phyloP scores from a whole-genome alignment of 129 eudicot genomes.

The Pseudognaphalium luteoalbum region DNA sequence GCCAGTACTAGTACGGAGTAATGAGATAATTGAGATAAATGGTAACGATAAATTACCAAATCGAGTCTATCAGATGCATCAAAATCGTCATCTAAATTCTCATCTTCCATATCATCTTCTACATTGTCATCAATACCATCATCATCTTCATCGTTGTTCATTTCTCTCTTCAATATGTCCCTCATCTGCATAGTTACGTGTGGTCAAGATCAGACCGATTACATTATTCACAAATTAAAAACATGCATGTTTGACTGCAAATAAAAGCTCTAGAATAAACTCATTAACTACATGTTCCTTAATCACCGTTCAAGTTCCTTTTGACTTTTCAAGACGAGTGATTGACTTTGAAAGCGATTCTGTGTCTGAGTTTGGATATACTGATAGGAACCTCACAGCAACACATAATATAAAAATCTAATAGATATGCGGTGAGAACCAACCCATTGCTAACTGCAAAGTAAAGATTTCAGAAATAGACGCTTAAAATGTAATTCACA shows the following conservation, averaged over 20 bases:
- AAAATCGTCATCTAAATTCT: slow-evolving; percentile 74
- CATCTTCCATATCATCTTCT: slow-evolving; percentile 82
- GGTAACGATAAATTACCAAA: slow-evolving; percentile 34
- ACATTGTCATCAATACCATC: slow-evolving; percentile 49
- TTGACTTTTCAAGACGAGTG: slow-evolving; percentile 63
- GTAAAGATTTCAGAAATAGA: background rate
- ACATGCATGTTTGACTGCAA: background rate
- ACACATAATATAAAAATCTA: slow-evolving; percentile 56
- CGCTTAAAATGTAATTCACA: background rate
- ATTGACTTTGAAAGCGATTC: slow-evolving; percentile 45
- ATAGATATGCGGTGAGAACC: slow-evolving; percentile 62
- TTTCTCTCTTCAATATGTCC: slow-evolving; percentile 54
- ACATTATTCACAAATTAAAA: background rate
- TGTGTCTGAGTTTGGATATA: slow-evolving; percentile 65
- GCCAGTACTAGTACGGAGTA: no score
- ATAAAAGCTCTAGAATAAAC: background rate
- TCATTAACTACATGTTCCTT: slow-evolving; percentile 39
- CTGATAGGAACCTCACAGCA: slow-evolving; percentile 68
- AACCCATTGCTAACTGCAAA: slow-evolving; percentile 70
- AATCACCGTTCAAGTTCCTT: slow-evolving; percentile 38
- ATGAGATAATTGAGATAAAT: no score
- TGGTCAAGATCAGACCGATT: background rate
- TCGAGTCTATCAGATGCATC: slow-evolving; percentile 47
- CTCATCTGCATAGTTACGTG: slow-evolving; percentile 39
- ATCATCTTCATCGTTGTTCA: slow-evolving; percentile 34